Percentiles rank a stretch among this genome's conserved stretches.
phyloP scores from a whole-genome alignment of 768 basidiomycete genomes.

The Lentinula detonsa region DNA sequence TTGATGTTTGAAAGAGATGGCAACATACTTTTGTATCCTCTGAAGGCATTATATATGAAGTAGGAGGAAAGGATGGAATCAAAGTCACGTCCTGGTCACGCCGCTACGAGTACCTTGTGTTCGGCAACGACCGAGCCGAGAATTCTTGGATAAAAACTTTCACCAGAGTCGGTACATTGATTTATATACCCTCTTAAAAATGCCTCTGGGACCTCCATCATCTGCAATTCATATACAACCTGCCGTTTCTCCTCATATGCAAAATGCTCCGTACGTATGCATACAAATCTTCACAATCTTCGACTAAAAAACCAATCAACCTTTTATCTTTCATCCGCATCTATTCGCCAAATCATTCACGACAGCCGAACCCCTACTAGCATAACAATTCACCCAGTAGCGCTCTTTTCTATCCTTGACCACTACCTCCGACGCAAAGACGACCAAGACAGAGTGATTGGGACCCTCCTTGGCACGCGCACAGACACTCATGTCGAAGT shows the following conservation, averaged over 20 bases:
- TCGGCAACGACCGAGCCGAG: slow-evolving; percentile 33
- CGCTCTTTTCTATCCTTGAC: slow-evolving; percentile 92
- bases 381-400: slow-evolving; percentile 86
- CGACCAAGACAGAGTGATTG: slow-evolving; percentile 84
- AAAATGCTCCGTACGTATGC: slow-evolving; percentile 31
- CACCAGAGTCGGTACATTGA: not conserved
- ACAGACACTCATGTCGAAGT: slow-evolving; percentile 57
- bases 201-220: slow-evolving; percentile 44
- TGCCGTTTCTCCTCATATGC: slow-evolving; percentile 20
- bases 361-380: slow-evolving; percentile 56
- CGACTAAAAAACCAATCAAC: slow-evolving; percentile 5
- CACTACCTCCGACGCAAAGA: slow-evolving; percentile 89
- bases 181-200: slow-evolving; percentile 18
- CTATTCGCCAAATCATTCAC: not conserved
- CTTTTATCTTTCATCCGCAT: not conserved
- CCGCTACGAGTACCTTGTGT: not conserved
- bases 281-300: not conserved
- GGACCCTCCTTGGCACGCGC: slow-evolving; percentile 86
- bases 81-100: too few species aligned
- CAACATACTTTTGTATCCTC: slow-evolving; percentile 79
- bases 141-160: slow-evolving; percentile 6
- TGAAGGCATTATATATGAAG: slow-evolving; percentile 58
- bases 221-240: slow-evolving; percentile 44
- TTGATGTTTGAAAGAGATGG: not conserved
- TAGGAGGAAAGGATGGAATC: not conserved